phyloP scores from a whole-genome alignment of 2,329 filamentous ascomycete genomes.

The Monilinia fructicola region DNA sequence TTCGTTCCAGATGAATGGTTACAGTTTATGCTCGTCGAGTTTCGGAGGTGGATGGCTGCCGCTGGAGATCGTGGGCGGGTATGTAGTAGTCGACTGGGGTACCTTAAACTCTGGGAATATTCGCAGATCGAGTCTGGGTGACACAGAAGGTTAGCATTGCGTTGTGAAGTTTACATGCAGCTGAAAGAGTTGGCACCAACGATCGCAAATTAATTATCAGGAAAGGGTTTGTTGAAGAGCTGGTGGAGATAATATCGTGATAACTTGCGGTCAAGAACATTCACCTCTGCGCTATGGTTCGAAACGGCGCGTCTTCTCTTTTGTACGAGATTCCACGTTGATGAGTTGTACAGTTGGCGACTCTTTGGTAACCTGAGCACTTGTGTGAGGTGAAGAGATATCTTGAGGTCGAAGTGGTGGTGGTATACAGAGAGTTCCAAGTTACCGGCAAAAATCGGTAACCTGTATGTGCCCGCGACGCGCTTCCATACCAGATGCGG shows the following conservation, averaged over 20 bases:
- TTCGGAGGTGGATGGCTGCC: slow-evolving; percentile 28
- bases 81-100: slow-evolving; percentile 31
- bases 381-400: slow-evolving; percentile 10
- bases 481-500: slow-evolving; percentile 23
- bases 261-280: slow-evolving; percentile 13
- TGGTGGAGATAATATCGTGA: slow-evolving; percentile 1
- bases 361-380: slow-evolving; percentile 21
- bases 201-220: slow-evolving; percentile 1
- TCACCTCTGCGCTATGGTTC: slow-evolving; percentile 13
- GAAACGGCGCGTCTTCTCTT: slow-evolving; percentile 24
- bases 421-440: not conserved
- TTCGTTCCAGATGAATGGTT: slow-evolving; percentile 27
- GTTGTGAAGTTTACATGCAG: slow-evolving; percentile 6
- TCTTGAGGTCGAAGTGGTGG: slow-evolving; percentile 17
- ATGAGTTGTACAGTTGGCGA: slow-evolving; percentile 29
- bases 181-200: slow-evolving; percentile 10
- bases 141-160: slow-evolving; percentile 20
- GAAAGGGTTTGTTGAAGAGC: slow-evolving; percentile 3
- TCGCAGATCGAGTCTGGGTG: slow-evolving; percentile 19
- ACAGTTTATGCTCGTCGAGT: slow-evolving; percentile 24
- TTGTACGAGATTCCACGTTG: slow-evolving; percentile 33
- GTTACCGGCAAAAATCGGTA: slow-evolving; percentile 20
- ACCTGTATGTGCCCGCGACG: slow-evolving; percentile 28
- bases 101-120: slow-evolving; percentile 33
- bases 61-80: slow-evolving; percentile 33